Evolutionary conservation across 768 basidiomycete species (phyloP).

Genomic region (Hemileccinum impolitum): DNA sequence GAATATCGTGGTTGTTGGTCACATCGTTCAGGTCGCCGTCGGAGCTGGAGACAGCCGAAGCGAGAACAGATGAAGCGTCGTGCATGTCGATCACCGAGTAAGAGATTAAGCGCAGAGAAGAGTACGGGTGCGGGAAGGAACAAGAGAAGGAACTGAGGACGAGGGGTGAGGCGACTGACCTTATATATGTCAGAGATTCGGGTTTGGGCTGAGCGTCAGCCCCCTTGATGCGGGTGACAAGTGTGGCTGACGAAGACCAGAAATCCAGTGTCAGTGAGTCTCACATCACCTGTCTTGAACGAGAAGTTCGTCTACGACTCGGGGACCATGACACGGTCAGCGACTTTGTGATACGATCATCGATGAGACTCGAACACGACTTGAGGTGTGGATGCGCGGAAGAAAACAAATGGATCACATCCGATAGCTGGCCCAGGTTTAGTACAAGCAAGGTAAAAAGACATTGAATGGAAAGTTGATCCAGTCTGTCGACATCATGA

Average conservation of each 20-base stretch:
- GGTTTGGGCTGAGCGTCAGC: not conserved
- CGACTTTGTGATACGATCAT: no score
- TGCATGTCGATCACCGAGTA: not conserved
- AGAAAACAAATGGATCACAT: no score
- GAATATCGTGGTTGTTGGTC: not conserved
- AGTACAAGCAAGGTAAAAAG: no score
- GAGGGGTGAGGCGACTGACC: not conserved
- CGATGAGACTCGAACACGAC: no score
- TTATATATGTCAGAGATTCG: constrained; percentile 7
- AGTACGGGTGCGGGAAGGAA: not conserved
- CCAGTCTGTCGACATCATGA: no score
- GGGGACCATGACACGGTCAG: no score
- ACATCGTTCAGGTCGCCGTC: not conserved
- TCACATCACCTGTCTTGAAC: not conserved
- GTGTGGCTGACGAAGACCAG: not conserved
- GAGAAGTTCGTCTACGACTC: no score
- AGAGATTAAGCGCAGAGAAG: not conserved
- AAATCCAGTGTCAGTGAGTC: not conserved
- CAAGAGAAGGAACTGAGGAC: not conserved
- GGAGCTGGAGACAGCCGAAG: not conserved
- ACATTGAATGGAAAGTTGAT: no score
- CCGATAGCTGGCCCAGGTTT: no score
- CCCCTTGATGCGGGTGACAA: not conserved
- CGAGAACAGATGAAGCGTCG: not conserved
- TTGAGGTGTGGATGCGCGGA: no score